A percentile compares a stretch with the other conserved stretches of the same genome.
These are phyloP conservation scores for Fusarium domesticum DNA, from an alignment of 2,329 filamentous ascomycete species.

Conservation along the genomic window DNA sequence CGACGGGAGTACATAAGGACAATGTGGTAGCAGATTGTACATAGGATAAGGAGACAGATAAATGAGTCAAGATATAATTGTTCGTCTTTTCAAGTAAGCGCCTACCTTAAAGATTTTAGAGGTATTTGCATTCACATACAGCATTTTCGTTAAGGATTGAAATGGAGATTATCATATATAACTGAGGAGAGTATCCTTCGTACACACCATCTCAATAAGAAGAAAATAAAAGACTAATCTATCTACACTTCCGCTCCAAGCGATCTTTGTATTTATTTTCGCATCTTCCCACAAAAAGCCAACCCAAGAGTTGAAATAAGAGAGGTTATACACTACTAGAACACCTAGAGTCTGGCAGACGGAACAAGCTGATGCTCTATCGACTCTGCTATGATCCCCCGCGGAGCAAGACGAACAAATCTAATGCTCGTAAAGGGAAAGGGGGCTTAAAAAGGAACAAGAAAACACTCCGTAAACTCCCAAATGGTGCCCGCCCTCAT, in stretches of 20 bases:
- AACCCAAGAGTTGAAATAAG: no score
- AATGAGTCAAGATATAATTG: background rate
- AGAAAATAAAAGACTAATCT: slow-evolving; percentile 15
- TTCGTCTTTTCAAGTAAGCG: background rate
- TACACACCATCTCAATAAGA: slow-evolving; percentile 3
- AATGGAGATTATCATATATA: slow-evolving; percentile 4
- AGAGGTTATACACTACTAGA: no score
- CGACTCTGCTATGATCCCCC: no score
- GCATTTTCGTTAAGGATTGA: background rate
- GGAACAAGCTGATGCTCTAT: no score
- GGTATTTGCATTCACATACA: background rate
- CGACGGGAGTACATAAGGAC: slow-evolving; percentile 24
- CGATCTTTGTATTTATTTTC: slow-evolving; percentile 1
- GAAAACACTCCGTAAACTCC: slow-evolving; percentile 28
- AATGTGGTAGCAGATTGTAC: background rate
- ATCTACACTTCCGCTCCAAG: slow-evolving; percentile 15
- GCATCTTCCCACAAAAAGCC: no score
- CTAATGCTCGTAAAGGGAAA: background rate
- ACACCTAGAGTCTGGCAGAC: no score
- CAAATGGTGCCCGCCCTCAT: slow-evolving; percentile 23
- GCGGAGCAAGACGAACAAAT: no score
- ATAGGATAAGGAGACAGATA: background rate
- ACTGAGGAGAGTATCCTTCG: slow-evolving; percentile 34
- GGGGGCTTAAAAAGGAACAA: background rate
- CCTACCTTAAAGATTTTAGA: slow-evolving; percentile 1